Base-by-base conservation (phyloP, 805 yeast species). In the Kodamaea leandrae region DNA sequence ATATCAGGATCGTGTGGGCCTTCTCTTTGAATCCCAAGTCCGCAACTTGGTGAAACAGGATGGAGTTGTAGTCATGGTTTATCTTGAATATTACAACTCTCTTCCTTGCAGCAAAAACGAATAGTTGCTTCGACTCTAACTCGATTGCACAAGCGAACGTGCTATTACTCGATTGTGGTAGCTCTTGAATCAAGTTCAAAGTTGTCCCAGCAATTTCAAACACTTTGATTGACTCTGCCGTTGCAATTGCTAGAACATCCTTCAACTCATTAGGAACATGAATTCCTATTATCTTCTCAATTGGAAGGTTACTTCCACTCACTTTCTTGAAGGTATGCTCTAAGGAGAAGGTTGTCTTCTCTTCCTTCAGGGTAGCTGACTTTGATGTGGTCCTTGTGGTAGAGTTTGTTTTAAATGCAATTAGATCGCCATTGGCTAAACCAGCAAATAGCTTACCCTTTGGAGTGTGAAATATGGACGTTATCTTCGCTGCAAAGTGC, bases 361-460 rank as follows among this genome's bases (percentile, higher is more conserved):
- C 44, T 4, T 43, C 41, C 20, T 50, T 52, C 13, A 38, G 30
- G 17, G 47, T 41, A 1, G 50, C 4, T 27, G 39, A n/a, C 20
- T 15, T 16, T 3, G 26, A 10, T 36, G 12, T 18, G 16, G 39
- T n/a, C 12, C 17, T 28, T 20, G 41, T 14, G 8, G 24, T 12
- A 5, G n/a, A 32, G 30, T 48, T 52, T 8, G 48, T 49, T 26
- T 52, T 45, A 43, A 57, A 58, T 24, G 64, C 50, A 9, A 53
- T 35, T 19, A 68, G 46, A 46, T 65, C 71, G 5, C 73, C 73
- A 49, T 63, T 64, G 38, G 51, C 34, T 18, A 61, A 53, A 4
- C 73, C 74, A 4, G 62, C 52, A 35, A 51, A 66, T 6, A 65
- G 37, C 34, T 48, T 50, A 6, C 35, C 38, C 29, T 46, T 43